Percentiles rank a stretch among this genome's conserved stretches.
These are phyloP conservation scores for Aspergillus indologenus DNA, from an alignment of 495 filamentous ascomycete genomes.

Conservation along the genomic window DNA sequence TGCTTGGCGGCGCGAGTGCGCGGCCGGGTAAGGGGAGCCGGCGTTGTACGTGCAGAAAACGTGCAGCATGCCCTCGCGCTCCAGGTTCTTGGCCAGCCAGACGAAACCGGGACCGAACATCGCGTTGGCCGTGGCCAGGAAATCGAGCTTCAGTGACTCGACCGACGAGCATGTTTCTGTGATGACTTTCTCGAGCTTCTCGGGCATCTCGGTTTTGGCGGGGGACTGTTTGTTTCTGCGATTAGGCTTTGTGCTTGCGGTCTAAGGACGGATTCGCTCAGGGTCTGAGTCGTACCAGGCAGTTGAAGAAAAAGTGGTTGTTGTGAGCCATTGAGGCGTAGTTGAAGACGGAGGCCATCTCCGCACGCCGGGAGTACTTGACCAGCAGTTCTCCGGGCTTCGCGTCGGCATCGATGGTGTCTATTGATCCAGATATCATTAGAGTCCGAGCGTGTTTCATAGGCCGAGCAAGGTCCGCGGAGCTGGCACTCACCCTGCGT, in stretches of 20 bases:
- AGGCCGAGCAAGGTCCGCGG: conserved; percentile 5
- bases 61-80: conserved; percentile 53
- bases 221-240: conserved; percentile 38
- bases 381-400: conserved; percentile 66
- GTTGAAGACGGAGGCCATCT: conserved; percentile 81
- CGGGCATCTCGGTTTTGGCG: conserved; percentile 48
- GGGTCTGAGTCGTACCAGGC: conserved; percentile 42
- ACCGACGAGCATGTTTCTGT: conserved; percentile 70
- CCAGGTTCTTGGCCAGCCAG: conserved; percentile 72
- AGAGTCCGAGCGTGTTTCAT: background rate
- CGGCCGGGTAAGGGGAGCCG: conserved; percentile 80
- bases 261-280: background rate
- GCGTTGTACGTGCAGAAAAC: conserved; percentile 89
- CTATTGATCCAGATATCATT: conserved; percentile 16
- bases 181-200: conserved; percentile 48
- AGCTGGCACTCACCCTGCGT: conserved; percentile 59
- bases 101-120: conserved; percentile 99
- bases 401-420: conserved; percentile 56
- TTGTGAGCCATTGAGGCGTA: conserved; percentile 93
- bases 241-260: background rate
- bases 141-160: conserved; percentile 72
- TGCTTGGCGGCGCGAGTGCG: conserved; percentile 75
- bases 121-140: conserved; percentile 74
- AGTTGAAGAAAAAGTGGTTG: conserved; percentile 92
- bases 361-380: conserved; percentile 72